Evolutionary conservation across 2,329 filamentous ascomycete genomes (phyloP), one percentile per base, ranked within the genome.

Genomic region (Dactylellina leptospora): DNA sequence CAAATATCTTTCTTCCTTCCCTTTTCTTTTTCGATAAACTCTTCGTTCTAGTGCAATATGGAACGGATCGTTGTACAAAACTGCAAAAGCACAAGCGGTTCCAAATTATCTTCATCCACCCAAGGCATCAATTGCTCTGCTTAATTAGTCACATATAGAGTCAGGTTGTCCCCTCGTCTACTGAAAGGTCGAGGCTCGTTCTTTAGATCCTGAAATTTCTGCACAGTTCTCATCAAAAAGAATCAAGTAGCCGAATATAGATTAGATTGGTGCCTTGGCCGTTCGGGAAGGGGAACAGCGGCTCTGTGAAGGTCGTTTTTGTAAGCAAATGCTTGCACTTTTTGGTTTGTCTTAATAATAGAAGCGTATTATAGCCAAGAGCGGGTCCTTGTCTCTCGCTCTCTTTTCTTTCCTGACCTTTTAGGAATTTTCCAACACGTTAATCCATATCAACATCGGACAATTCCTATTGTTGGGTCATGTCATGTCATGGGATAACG

Each of bases 401-500:
- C 10, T 50, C 50, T 63, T 47, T 54, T 63, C 59, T 63, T 63
- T 63, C n/a, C n/a, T n/a, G n/a, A n/a, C n/a, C n/a, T n/a, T n/a
- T n/a, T n/a, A n/a, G n/a, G n/a, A n/a, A n/a, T n/a, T n/a, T 22
- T 36, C 53, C 58, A 68, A 48, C 45, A 28, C 45, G 28, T 38
- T 6, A 66, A 56, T n/a, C n/a, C n/a, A n/a, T n/a, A n/a, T n/a
- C n/a, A n/a, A n/a, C n/a, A 53, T 53, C 53, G 45, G 54, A 59
- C 28, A 27, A 11, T 44, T 40, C 30, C 16, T 58, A 18, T 22
- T 28, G n/a, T 44, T 4, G 9, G 22, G 47, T 59, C 45, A 47
- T 53, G 47, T 48, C 54, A 47, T 20, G n/a, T n/a, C n/a, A n/a
- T n/a, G n/a, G n/a, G 27, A 68, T 68, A 68, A 68, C 62, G 62